A percentile compares a stretch with the other conserved stretches of the same genome.
Evolutionary conservation across 495 filamentous ascomycete species (phyloP).

Genomic region (Penicillium paradoxum): DNA sequence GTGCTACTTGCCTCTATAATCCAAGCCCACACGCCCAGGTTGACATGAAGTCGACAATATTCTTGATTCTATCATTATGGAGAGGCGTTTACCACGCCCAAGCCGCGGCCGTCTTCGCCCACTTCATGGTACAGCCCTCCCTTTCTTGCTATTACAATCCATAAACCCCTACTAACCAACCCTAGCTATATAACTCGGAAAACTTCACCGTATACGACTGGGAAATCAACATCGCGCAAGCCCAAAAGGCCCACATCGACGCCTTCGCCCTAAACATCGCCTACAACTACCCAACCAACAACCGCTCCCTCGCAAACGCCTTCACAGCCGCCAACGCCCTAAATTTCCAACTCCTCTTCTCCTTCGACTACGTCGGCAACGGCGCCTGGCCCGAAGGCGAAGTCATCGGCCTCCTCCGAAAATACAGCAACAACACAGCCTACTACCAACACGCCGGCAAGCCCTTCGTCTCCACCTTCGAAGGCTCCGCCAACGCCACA

Average conservation of each 20-base stretch:
- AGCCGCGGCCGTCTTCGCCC: constrained; percentile 29
- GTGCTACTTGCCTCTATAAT: neutral
- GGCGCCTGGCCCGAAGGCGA: constrained; percentile 51
- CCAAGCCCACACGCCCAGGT: neutral
- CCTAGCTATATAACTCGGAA: constrained; percentile 28
- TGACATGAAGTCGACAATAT: neutral
- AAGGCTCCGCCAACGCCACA: constrained; percentile 50
- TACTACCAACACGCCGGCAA: constrained; percentile 53
- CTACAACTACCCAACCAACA: constrained; percentile 41
- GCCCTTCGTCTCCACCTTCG: constrained; percentile 70
- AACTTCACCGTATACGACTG: constrained; percentile 44
- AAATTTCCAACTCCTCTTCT: constrained; percentile 61
- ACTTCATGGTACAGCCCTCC: constrained; percentile 28
- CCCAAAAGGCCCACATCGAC: constrained; percentile 61
- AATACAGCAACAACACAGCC: constrained; percentile 44
- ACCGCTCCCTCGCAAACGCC: constrained; percentile 46
- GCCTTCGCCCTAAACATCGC: constrained; percentile 70
- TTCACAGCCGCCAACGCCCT: constrained; percentile 51
- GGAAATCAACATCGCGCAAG: constrained; percentile 54
- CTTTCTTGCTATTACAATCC: neutral
- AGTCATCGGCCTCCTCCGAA: constrained; percentile 55
- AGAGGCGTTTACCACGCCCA: neutral
- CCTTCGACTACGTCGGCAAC: constrained; percentile 60
- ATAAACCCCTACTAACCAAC: neutral
- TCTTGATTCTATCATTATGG: constrained; percentile 4